Conservation (phyloP, 257 asterid genomes). For the Linaria vulgaris region DNA sequence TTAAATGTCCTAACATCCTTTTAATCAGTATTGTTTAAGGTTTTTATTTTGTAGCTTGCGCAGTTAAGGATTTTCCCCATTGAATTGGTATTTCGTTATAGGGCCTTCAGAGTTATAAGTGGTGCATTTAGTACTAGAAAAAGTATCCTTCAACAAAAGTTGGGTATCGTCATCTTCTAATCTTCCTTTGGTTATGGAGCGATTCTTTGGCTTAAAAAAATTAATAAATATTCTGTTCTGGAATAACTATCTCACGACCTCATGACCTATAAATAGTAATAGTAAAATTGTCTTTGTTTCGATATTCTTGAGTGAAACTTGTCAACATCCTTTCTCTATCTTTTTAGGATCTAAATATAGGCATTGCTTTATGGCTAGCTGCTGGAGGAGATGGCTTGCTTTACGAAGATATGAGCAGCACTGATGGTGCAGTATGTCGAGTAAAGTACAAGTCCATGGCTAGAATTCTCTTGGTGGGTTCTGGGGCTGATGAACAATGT, state of each 20-base stretch:
- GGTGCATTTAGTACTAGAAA: not conserved
- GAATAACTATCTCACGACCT: not conserved
- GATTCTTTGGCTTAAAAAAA: too few relatives aligned
- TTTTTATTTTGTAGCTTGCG: not conserved
- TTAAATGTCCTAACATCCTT: slow-evolving; percentile 1
- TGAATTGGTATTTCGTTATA: not conserved
- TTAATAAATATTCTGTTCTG: not conserved
- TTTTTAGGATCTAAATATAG: slow-evolving; percentile 89
- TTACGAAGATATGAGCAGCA: slow-evolving; percentile 36
- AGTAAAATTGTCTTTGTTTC: not conserved
- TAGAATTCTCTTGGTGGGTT: slow-evolving; percentile 84
- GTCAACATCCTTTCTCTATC: slow-evolving; percentile 2
- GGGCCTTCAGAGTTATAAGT: not conserved
- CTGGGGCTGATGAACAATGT: slow-evolving; percentile 99
- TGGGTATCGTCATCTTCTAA: too few relatives aligned
- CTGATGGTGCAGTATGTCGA: slow-evolving; percentile 23
- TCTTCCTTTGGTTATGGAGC: too few relatives aligned
- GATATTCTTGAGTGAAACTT: not conserved
- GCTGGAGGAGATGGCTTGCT: slow-evolving; percentile 88
- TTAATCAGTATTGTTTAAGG: not conserved
- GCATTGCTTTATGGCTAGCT: slow-evolving; percentile 92
- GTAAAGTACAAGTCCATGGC: slow-evolving; percentile 65
- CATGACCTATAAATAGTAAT: not conserved
- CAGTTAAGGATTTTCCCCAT: not conserved
- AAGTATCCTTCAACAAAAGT: too few relatives aligned